These are phyloP conservation scores for Euphorbia schlechtendalii DNA, from an alignment of 441 rosid species.

Conservation along the genomic window DNA sequence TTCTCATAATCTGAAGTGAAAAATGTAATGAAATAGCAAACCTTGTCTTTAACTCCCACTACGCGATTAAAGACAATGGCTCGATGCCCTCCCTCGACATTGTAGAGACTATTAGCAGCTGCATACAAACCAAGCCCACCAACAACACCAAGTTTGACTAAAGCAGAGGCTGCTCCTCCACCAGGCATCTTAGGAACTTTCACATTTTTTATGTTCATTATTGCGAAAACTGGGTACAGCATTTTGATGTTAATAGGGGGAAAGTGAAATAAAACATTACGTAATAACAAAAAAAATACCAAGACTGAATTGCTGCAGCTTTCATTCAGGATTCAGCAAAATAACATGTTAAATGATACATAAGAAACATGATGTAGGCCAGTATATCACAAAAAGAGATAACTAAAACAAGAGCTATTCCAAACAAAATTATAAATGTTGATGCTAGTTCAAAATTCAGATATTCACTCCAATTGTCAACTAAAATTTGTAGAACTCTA, in stretches of 20 bases:
- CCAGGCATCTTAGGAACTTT: conserved; percentile 75
- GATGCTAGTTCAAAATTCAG: not conserved
- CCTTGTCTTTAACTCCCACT: conserved; percentile 75
- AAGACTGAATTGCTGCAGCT: not conserved
- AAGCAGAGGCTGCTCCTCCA: conserved; percentile 52
- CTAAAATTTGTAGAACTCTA: not conserved
- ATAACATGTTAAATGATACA: not conserved
- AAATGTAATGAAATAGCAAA: conserved; percentile 10
- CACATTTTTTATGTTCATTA: conserved; percentile 68
- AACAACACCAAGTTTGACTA: conserved; percentile 59
- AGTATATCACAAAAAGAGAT: too few species aligned
- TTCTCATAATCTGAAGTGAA: not conserved
- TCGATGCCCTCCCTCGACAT: conserved; percentile 89
- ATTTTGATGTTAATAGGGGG: not conserved
- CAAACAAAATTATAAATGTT: not conserved
- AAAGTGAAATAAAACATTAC: not conserved
- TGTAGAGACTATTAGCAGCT: conserved; percentile 73
- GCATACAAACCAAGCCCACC: conserved; percentile 71
- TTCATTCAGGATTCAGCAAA: not conserved
- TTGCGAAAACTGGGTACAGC: conserved; percentile 13
- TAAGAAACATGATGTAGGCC: not conserved
- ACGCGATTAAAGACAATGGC: conserved; percentile 83
- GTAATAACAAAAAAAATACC: not conserved
- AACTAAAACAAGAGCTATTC: not conserved
- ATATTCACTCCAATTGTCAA: not conserved